These are phyloP conservation scores for Malus hybrid DNA, from an alignment of 331 rosid genomes.

Conservation along the genomic window DNA sequence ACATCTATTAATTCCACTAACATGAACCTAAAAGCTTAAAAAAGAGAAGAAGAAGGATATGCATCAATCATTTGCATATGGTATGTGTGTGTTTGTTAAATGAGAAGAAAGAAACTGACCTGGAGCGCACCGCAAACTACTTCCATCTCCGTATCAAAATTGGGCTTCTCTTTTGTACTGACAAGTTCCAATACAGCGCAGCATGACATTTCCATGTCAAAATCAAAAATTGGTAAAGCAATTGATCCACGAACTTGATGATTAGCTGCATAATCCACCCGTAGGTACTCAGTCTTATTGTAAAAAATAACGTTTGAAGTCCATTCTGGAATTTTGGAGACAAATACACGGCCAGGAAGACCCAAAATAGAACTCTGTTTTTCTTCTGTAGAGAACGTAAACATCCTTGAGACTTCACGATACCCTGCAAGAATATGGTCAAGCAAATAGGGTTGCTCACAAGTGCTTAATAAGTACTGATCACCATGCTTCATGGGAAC, in stretches of 20 bases:
- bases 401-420: slow-evolving; percentile 81
- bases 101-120: slow-evolving; percentile 30
- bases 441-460: slow-evolving; percentile 85
- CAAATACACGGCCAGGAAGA: slow-evolving; percentile 92
- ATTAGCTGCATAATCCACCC: slow-evolving; percentile 60
- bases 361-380: slow-evolving; percentile 44
- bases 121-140: slow-evolving; percentile 55
- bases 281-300: slow-evolving; percentile 53
- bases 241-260: slow-evolving; percentile 77
- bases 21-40: not conserved
- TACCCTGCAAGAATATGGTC: slow-evolving; percentile 72
- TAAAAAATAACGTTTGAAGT: slow-evolving; percentile 77
- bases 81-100: not conserved
- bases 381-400: slow-evolving; percentile 50
- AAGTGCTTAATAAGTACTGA: slow-evolving; percentile 57
- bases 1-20: not conserved
- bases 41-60: not conserved
- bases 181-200: slow-evolving; percentile 88
- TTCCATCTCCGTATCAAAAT: slow-evolving; percentile 68
- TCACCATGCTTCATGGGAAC: slow-evolving; percentile 63
- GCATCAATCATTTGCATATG: not conserved
- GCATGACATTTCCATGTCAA: slow-evolving; percentile 36
- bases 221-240: slow-evolving; percentile 60
- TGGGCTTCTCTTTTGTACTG: slow-evolving; percentile 55
- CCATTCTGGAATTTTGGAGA: slow-evolving; percentile 78